Conservation (phyloP, 2,329 filamentous ascomycete species). For the Penicillium aurantiogriseum region DNA sequence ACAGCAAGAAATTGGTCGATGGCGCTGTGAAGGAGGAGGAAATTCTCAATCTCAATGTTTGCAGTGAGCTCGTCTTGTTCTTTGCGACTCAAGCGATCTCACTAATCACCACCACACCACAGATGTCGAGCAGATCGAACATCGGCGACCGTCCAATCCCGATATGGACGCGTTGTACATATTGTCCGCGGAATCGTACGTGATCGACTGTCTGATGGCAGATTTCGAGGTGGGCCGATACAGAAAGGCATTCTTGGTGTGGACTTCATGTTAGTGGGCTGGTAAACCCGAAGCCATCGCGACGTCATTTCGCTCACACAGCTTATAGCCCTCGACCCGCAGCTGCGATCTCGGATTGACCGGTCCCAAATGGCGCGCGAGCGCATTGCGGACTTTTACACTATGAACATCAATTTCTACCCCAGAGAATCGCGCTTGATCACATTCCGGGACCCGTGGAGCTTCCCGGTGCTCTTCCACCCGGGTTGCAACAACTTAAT, state of each 20-base stretch:
- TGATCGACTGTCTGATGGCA: slow-evolving; percentile 89
- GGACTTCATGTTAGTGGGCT: slow-evolving; percentile 64
- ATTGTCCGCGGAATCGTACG: slow-evolving; percentile 78
- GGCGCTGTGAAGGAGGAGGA: slow-evolving; percentile 94
- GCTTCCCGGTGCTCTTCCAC: slow-evolving; percentile 89
- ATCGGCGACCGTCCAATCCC: slow-evolving; percentile 74
- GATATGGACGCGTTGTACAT: slow-evolving; percentile 96
- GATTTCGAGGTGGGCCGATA: slow-evolving; percentile 87
- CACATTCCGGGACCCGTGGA: slow-evolving; percentile 92
- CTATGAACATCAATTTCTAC: slow-evolving; percentile 83
- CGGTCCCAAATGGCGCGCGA: slow-evolving; percentile 66
- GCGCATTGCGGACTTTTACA: slow-evolving; percentile 75
- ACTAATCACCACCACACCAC: slow-evolving; percentile 15
- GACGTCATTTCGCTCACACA: slow-evolving; percentile 22
- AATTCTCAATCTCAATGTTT: slow-evolving; percentile 93
- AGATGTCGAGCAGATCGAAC: slow-evolving; percentile 92
- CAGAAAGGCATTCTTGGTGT: slow-evolving; percentile 74
- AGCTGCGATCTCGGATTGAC: slow-evolving; percentile 72
- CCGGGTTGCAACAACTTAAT: slow-evolving; percentile 84
- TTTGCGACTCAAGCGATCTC: not conserved
- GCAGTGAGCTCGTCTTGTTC: slow-evolving; percentile 62
- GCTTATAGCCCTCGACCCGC: slow-evolving; percentile 62
- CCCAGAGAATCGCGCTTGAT: slow-evolving; percentile 88
- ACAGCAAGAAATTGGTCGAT: slow-evolving; percentile 79
- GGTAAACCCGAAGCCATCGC: not conserved